Evolutionary conservation across 2,329 filamentous ascomycete genomes (phyloP), one percentile per base, ranked within the genome.

Genomic region (Fusarium lateritium): DNA sequence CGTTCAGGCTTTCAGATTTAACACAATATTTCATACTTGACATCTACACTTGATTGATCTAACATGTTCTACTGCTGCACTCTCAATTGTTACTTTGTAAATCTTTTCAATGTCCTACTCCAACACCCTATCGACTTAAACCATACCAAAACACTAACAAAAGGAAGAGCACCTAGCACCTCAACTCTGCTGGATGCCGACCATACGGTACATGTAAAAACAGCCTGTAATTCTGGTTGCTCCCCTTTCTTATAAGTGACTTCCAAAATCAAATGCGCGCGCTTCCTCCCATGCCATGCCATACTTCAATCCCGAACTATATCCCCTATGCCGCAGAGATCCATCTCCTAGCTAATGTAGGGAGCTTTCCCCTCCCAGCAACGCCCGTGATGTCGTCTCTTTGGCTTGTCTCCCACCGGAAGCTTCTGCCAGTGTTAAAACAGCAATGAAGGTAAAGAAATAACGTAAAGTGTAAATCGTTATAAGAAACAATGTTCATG

Each of bases 401-500:
- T 53, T 46, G 61, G 61, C 62, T 62, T 64, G 43, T 56, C 73
- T 56, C 67, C 63, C 60, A 57, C 64, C 59, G 44, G 56, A 60
- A 73, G 59, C 58, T 56, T 47, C 58, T 70, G 54, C 62, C 69
- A 61, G 56, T 67, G 62, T 73, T 64, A 72, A 64, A 64, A 71
- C 65, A 70, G 60, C 47, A 62, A 63, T 55, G 64, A 59, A 70
- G 67, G 58, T 59, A 71, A 68, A 71, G 66, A 73, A 64, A 60
- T 53, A 72, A 71, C 67, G 72, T 76, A 73, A 75, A 64, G 68
- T 72, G 72, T 47, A 73, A 76, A 72, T 75, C 73, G 72, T 77
- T 75, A 76, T 77, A 73, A 76, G 72, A 75, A 76, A 78, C 69
- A 73, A 76, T 64, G 69, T 76, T 81, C 79, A 76, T 81, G 75